A percentile compares a stretch with the other conserved stretches of the same genome.
Conservation (phyloP, 2,329 filamentous ascomycete genomes). For the Ceratocystis colombiana region DNA sequence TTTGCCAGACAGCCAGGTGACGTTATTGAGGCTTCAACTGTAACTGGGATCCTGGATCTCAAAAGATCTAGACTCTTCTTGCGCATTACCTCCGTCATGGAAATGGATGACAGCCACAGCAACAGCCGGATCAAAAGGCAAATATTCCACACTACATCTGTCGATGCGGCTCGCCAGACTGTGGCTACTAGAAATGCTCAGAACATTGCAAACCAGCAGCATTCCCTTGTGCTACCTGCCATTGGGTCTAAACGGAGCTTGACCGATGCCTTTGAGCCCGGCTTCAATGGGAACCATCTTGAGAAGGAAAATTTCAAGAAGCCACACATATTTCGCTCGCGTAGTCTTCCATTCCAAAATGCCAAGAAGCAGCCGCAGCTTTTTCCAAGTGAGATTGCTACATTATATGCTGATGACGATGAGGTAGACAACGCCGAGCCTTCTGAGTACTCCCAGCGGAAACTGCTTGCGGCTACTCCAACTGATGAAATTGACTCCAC, state of each 20-base stretch:
- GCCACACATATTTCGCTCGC: background rate
- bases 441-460: constrained; percentile 51
- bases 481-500: constrained; percentile 42
- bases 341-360: constrained; percentile 10
- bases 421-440: constrained; percentile 22
- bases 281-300: background rate
- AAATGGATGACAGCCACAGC: background rate
- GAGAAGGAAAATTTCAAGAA: constrained; percentile 12
- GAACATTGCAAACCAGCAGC: background rate
- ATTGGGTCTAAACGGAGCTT: constrained; percentile 21
- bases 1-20: background rate
- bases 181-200: background rate
- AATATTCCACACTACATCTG: constrained; percentile 23
- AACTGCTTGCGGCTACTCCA: constrained; percentile 44
- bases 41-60: background rate
- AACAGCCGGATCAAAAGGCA: constrained; percentile 10
- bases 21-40: no score
- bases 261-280: constrained; percentile 20
- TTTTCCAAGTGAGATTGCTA: constrained; percentile 40
- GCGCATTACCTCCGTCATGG: background rate
- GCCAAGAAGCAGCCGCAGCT: constrained; percentile 28
- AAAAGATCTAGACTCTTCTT: no score
- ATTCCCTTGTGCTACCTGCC: constrained; percentile 8
- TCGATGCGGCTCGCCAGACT: constrained; percentile 19
- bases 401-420: constrained; percentile 27